Conservation (phyloP, 2,329 filamentous ascomycete genomes). For the Ophiosphaerella korrae region DNA sequence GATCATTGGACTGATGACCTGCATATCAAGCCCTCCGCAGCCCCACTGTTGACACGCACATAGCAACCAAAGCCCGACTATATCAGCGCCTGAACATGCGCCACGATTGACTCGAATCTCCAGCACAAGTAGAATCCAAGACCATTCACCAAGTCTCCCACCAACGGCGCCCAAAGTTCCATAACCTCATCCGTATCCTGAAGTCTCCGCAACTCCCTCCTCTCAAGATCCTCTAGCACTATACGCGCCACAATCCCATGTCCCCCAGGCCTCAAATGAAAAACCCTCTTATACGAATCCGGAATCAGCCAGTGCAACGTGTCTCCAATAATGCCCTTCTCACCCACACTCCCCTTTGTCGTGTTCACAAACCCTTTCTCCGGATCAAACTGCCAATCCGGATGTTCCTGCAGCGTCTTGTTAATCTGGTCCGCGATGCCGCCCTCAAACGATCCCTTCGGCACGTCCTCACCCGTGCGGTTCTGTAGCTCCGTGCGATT, state of each 20-base stretch:
- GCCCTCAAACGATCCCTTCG: constrained; percentile 30
- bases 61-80: no score
- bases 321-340: constrained; percentile 23
- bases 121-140: no score
- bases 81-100: no score
- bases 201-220: neutral
- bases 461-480: constrained; percentile 28
- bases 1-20: no score
- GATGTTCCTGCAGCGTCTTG: constrained; percentile 32
- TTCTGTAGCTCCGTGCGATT: constrained; percentile 23
- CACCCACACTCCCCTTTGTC: constrained; percentile 8
- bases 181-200: neutral
- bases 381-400: constrained; percentile 32
- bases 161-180: neutral
- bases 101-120: no score
- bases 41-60: no score
- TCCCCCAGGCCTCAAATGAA: constrained; percentile 32
- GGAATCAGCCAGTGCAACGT: constrained; percentile 37
- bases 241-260: constrained; percentile 31
- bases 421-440: constrained; percentile 29
- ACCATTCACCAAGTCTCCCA: no score
- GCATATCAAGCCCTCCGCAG: no score
- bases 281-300: constrained; percentile 38
- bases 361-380: constrained; percentile 31
- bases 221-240: constrained; percentile 25